Conservation (phyloP, 305 asterid species). For the Fraxinus nigra region DNA sequence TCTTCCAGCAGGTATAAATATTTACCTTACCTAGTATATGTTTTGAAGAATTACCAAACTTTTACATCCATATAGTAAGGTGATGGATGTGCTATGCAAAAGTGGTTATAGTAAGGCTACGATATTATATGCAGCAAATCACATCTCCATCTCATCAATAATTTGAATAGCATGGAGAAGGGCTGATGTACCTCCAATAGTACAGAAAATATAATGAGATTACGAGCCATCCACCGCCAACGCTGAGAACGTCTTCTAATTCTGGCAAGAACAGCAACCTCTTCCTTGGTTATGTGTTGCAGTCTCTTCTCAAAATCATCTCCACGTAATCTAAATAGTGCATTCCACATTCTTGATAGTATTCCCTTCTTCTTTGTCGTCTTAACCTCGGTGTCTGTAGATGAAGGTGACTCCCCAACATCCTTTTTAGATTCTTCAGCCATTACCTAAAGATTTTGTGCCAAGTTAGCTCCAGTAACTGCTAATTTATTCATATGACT, state of each 20-base stretch:
- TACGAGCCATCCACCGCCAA: slow-evolving; percentile 57
- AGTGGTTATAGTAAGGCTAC: background rate
- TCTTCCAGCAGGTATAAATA: background rate
- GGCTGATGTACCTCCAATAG: slow-evolving; percentile 57
- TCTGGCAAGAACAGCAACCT: slow-evolving; percentile 71
- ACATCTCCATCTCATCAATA: background rate
- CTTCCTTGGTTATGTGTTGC: slow-evolving; percentile 85
- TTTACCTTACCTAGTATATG: background rate
- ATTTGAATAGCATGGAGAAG: background rate
- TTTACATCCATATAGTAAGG: background rate
- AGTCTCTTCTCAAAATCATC: slow-evolving; percentile 93
- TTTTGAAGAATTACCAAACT: background rate
- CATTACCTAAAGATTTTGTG: slow-evolving; percentile 33
- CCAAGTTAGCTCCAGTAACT: background rate
- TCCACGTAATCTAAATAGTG: slow-evolving; percentile 56
- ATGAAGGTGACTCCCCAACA: slow-evolving; percentile 39
- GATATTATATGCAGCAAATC: background rate
- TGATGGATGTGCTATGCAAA: background rate
- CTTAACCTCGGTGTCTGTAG: slow-evolving; percentile 45
- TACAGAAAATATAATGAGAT: slow-evolving; percentile 57
- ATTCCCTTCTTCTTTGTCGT: slow-evolving; percentile 58
- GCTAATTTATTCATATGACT: background rate
- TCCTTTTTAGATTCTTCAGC: slow-evolving; percentile 58
- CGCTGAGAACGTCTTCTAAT: slow-evolving; percentile 58
- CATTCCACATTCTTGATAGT: slow-evolving; percentile 74